These are phyloP conservation scores for Entomortierella beljakovae DNA, from an alignment of 192 early-diverging fungal species.

Conservation along the genomic window DNA sequence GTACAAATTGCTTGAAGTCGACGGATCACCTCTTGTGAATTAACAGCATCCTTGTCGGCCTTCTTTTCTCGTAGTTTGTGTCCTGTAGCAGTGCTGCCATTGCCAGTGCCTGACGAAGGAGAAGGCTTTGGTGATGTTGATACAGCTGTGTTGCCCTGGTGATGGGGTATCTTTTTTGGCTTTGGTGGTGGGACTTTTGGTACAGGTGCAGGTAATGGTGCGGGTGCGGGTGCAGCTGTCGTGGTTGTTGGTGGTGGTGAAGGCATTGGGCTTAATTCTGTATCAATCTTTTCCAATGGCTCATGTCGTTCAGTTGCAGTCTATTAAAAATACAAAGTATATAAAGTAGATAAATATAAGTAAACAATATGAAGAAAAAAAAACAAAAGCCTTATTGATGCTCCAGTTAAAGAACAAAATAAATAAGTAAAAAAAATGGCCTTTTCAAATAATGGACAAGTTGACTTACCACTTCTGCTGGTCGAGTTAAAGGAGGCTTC, in stretches of 20 bases:
- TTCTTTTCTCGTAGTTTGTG: constrained; percentile 56
- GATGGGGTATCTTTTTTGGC: constrained; percentile 38
- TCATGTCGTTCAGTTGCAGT: constrained; percentile 19
- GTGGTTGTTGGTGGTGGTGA: constrained; percentile 17
- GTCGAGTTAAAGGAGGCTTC: constrained; percentile 17
- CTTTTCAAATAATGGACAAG: too few species aligned
- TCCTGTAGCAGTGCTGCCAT: background rate
- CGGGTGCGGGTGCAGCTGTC: background rate
- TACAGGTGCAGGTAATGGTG: constrained; percentile 32
- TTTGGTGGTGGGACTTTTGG: constrained; percentile 48
- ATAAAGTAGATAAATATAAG: background rate
- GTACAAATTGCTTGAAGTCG: constrained; percentile 87
- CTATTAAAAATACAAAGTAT: background rate
- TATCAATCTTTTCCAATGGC: constrained; percentile 19
- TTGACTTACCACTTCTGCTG: constrained; percentile 20
- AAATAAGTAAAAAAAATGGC: too few species aligned
- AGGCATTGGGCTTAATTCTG: constrained; percentile 12
- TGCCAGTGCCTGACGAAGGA: background rate
- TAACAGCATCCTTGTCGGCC: constrained; percentile 61
- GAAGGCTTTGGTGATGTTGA: constrained; percentile 3
- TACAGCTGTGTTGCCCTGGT: constrained; percentile 31
- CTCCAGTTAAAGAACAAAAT: too few species aligned
- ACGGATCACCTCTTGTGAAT: constrained; percentile 82
- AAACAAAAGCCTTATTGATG: too few species aligned
- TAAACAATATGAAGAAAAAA: too few species aligned